These are phyloP conservation scores for Pythium grandisporangium DNA, from an alignment of 352 stramenopile genomes.

Conservation along the genomic window DNA sequence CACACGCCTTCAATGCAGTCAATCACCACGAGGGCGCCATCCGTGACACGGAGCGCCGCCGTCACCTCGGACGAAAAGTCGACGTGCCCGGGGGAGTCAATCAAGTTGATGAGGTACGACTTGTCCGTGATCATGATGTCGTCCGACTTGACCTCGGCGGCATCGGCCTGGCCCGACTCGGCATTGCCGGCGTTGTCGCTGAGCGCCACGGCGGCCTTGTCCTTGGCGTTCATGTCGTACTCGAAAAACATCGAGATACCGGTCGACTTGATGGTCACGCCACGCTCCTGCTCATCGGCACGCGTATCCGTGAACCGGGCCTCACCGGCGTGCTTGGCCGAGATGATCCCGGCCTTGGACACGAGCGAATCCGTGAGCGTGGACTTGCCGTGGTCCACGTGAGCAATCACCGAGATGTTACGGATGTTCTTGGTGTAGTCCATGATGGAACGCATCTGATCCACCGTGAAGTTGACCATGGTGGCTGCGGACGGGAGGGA, in stretches of 20 bases:
- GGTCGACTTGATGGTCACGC: slow-evolving; percentile 99
- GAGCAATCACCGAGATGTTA: slow-evolving; percentile 99
- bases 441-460: slow-evolving; percentile 98
- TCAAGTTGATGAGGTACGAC: slow-evolving; percentile 99
- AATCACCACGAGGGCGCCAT: slow-evolving; percentile 98
- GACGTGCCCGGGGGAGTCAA: slow-evolving; percentile 99
- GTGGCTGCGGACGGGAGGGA: too few relatives aligned
- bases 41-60: slow-evolving; percentile 97
- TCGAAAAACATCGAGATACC: slow-evolving; percentile 99
- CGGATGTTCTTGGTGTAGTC: slow-evolving; percentile 99
- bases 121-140: slow-evolving; percentile 94
- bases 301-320: slow-evolving; percentile 99
- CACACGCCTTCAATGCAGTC: slow-evolving; percentile 99
- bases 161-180: slow-evolving; percentile 23
- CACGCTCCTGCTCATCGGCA: slow-evolving; percentile 98
- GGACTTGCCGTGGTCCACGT: slow-evolving; percentile 99
- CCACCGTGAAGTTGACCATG: slow-evolving; percentile 99
- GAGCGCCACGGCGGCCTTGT: slow-evolving; percentile 67
- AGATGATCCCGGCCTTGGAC: slow-evolving; percentile 99
- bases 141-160: slow-evolving; percentile 17
- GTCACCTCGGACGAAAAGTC: slow-evolving; percentile 99
- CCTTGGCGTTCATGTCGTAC: slow-evolving; percentile 96
- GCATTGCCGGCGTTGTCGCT: slow-evolving; percentile 43
- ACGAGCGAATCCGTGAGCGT: slow-evolving; percentile 98
- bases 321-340: slow-evolving; percentile 96